Evolutionary conservation across 1,284 basidiomycete species (phyloP), one percentile per base, ranked within the genome.

Genomic region (Cutaneotrichosporon curvatum): DNA sequence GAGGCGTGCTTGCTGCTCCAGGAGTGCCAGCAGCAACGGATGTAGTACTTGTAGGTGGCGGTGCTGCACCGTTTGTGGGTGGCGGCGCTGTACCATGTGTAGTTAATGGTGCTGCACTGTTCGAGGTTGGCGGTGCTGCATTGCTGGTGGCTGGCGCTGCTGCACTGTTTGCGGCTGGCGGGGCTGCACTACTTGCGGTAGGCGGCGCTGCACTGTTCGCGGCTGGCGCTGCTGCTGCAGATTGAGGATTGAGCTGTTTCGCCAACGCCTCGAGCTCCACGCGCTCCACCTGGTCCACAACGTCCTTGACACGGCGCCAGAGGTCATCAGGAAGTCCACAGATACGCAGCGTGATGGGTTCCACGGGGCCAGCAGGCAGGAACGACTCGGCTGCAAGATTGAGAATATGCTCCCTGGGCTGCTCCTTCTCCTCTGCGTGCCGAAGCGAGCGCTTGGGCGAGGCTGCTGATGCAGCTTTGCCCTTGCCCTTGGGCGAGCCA

Each of bases 321-420:
- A 54, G 45, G 1, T 42, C 37, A 43, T 69, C 65, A 9, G 57
- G 48, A 4, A 69, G 40, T 6, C 53, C 63, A 2, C 40, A 43
- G 8, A 69, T 47, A 10, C 63, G 51, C 30, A 69, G 62, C 0
- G 67, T 67, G 25, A 65, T 47, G 4, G 64, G 59, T 28, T 60
- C 56, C 2, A 67, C 47, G 8, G 43, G 15, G 1, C 60, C 61
- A 4, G 57, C 51, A 2, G 35, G 11, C 8, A 65, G 34, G 41
- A 62, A 62, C n/a, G 54, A 46, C 36, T 61, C 55, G 0, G 60
- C 47, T 1, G 52, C 62, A 2, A 69, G 57, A 48, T 69, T 69
- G 23, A 67, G 56, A 23, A 67, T 35, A 15, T 45, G 30, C 30
- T 43, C 42, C 20, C 43, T 45, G 6, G 40, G 31, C 18, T 10